Conservation (phyloP, 1,139 yeast species). For the Yamadazyma triangularis region DNA sequence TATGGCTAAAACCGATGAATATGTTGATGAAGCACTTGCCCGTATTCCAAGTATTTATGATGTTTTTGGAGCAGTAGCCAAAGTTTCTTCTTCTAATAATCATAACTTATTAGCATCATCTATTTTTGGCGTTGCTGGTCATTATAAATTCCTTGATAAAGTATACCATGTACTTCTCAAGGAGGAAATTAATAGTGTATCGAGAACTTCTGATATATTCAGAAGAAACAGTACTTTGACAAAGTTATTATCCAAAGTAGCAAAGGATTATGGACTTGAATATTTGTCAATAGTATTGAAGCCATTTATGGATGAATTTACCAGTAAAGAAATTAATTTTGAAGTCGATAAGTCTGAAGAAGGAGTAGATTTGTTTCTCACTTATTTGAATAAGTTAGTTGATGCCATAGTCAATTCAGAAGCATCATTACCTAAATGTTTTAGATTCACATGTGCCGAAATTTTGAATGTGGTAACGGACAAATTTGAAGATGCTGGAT, state of each 20-base stretch:
- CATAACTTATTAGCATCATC: constrained; percentile 59
- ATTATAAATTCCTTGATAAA: constrained; percentile 48
- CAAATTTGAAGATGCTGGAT: constrained; percentile 65
- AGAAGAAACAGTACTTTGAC: constrained; percentile 84
- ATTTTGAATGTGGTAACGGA: constrained; percentile 60
- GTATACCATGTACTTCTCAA: constrained; percentile 54
- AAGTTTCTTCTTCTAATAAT: constrained; percentile 55
- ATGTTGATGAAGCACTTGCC: constrained; percentile 13
- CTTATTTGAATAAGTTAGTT: constrained; percentile 55
- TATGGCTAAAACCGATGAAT: constrained; percentile 15
- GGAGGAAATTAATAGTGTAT: constrained; percentile 58
- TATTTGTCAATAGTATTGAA: constrained; percentile 52
- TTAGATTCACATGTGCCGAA: constrained; percentile 69
- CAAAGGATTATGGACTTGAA: constrained; percentile 59
- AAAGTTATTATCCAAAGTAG: constrained; percentile 65
- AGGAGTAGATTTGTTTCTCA: constrained; percentile 47
- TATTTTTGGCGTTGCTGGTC: constrained; percentile 57
- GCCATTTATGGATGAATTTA: constrained; percentile 53
- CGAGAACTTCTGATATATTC: constrained; percentile 66
- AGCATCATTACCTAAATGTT: constrained; percentile 62
- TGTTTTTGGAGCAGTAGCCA: constrained; percentile 53
- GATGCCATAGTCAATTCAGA: constrained; percentile 57
- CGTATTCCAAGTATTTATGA: constrained; percentile 21
- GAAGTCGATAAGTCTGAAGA: constrained; percentile 57
- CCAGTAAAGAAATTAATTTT: constrained; percentile 47